These are phyloP conservation scores for Trichoderma reesei DNA, from an alignment of 495 filamentous ascomycete species.

Conservation along the genomic window DNA sequence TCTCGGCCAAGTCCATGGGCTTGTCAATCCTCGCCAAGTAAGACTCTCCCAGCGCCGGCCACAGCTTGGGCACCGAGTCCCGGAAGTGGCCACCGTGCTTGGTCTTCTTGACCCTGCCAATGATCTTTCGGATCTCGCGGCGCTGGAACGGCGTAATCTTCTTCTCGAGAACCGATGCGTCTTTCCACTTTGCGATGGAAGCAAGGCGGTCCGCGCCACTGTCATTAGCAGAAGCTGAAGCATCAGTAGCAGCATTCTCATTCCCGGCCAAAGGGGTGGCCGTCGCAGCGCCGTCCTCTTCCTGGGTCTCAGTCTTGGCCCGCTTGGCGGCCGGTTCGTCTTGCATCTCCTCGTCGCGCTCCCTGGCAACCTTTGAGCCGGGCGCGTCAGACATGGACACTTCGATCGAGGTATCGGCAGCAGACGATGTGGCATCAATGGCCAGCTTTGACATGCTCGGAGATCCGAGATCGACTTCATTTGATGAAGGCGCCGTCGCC, in stretches of 20 bases:
- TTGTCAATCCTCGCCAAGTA: conserved; percentile 63
- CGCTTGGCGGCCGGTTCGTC: conserved; percentile 75
- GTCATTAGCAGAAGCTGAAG: conserved; percentile 14
- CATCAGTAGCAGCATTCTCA: conserved; percentile 1
- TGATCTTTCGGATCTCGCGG: conserved; percentile 36
- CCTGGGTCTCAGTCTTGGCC: conserved; percentile 47
- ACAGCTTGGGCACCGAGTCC: conserved; percentile 53
- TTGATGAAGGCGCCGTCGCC: background rate
- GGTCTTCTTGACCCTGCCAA: conserved; percentile 72
- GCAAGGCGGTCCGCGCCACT: conserved; percentile 2
- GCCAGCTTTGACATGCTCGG: conserved; percentile 23
- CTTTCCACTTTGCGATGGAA: conserved; percentile 9
- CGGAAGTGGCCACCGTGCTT: conserved; percentile 63
- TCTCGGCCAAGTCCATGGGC: conserved; percentile 74
- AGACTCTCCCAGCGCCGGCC: conserved; percentile 44
- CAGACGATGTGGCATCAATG: conserved; percentile 18
- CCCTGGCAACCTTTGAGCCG: conserved; percentile 47
- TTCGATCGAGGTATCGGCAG: conserved; percentile 20
- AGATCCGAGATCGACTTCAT: conserved; percentile 8
- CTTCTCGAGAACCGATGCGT: conserved; percentile 20
- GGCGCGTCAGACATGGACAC: conserved; percentile 28
- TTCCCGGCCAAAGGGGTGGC: background rate
- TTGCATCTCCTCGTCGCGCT: conserved; percentile 59
- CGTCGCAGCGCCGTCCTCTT: background rate
- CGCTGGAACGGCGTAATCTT: conserved; percentile 37